Evolutionary conservation across 164 flowering plant genomes (phyloP), one percentile per base, ranked within the genome.

Genomic region (Macadamia integrifolia): DNA sequence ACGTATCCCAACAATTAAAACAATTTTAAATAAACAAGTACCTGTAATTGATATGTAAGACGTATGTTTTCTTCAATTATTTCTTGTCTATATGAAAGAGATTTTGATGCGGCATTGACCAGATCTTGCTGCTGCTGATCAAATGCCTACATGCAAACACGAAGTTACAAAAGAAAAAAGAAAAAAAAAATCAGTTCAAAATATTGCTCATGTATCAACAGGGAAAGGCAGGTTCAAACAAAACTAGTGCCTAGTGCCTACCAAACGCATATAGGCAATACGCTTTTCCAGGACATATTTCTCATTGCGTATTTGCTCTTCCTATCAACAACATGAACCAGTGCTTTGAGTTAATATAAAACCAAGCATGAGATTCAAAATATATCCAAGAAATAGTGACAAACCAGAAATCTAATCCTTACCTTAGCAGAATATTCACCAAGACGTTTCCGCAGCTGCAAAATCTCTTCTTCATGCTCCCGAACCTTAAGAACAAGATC

Each of bases 111-210:
- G 42, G 96, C 98, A 78, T 88, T 93, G 69, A 89, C 91, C 69
- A 95, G 85, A 74, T 95, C 98, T 58, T 92, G 97, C 64, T 95
- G 99, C 76, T 95, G 99, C 78, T 91, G 97, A 85, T 95, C 99
- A 79, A 95, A 92, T 61, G 99, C 99, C 99, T 94, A 66, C 57
- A 53, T 68, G 69, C 58, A 74, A 58, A 61, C 42, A 52, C 40
- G 59, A 14, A 46, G 9, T 46, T 46, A 46, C 9, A 43, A 43
- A 43, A 43, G 9, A 43, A 43, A 43, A 23, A 23, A n/a, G n/a
- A 35, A 35, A 35, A 35, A 35, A 2, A 35, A 35, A 35, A 0
- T 35, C 40, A n/a, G 23, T 40, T 18, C 52, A 64, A 60, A 14
- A 12, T 40, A 7, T 50, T 18, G 50, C 11, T 17, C n/a, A n/a